Evolutionary conservation across 805 yeast species (phyloP), one percentile per base, ranked within the genome.

Genomic region (Candida nanaspora): DNA sequence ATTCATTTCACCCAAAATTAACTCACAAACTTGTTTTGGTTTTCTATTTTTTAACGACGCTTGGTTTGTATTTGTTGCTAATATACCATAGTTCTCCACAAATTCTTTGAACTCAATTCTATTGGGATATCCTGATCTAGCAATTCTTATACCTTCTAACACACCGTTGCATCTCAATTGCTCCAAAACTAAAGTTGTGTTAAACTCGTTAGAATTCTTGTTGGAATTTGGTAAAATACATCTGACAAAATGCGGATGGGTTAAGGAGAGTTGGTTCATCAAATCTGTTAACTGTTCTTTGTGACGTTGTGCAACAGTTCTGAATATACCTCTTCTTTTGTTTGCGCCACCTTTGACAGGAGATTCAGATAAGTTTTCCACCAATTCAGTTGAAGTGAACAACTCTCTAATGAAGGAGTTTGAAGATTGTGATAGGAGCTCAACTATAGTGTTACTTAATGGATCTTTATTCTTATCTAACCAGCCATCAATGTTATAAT

Each of bases 151-250:
- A 46, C 99, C 99, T 68, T 93, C 99, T 39, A 93, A 65, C 14
- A 93, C 99, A 74, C 99, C 99, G 56, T 93, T 93, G 56, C 98
- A 93, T 47, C 96, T 72, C 46, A 93, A 69, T 63, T 93, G 99
- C 39, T 85, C 91, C 35, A 93, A 66, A 7, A 93, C 95, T 20
- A 93, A 65, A 25, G 63, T 65, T 50, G 82, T 86, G 51, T 86
- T 87, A 52, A 93, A 84, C 30, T 69, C 65, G 33, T 75, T 76
- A 0, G 96, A 78, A 38, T 69, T 69, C 56, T 91, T 89, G 35
- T 73, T 67, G 44, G 77, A 76, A 56, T 93, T 93, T 7, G 99
- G 99, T 35, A 93, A 67, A 36, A 93, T 93, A 60, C 99, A 93
- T 51, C 99, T 77, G 20, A 93, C 97, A 57, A 93, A 93, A 59